phyloP scores from a whole-genome alignment of 1,139 yeast genomes.

The Taphrina flavorubra region DNA sequence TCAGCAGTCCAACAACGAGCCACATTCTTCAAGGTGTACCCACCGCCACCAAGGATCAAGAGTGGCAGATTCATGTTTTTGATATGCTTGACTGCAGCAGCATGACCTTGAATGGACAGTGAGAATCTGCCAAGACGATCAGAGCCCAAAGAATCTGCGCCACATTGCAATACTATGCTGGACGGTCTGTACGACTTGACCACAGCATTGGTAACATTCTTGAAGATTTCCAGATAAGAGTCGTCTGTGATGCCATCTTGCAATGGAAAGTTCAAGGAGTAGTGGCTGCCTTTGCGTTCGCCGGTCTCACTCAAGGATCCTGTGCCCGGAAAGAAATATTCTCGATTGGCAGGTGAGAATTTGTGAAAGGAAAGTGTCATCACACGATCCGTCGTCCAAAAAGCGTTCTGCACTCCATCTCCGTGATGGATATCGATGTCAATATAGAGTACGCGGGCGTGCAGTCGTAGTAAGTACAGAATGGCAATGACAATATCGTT shows the following conservation, averaged over 20 bases:
- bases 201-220: conserved; percentile 78
- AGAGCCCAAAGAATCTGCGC: conserved; percentile 91
- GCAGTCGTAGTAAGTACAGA: conserved; percentile 83
- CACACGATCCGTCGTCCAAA: conserved; percentile 92
- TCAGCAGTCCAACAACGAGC: conserved; percentile 95
- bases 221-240: conserved; percentile 82
- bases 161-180: conserved; percentile 85
- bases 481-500: conserved; percentile 90
- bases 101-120: conserved; percentile 90
- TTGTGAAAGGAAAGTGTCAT: conserved; percentile 98
- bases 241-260: conserved; percentile 93
- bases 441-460: conserved; percentile 92
- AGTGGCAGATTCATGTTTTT: conserved; percentile 86
- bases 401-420: conserved; percentile 98
- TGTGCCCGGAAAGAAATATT: conserved; percentile 94
- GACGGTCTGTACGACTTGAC: conserved; percentile 95
- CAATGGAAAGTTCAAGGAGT: conserved; percentile 85
- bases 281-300: conserved; percentile 84
- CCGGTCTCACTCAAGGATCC: conserved; percentile 90
- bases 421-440: conserved; percentile 98
- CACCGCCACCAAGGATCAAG: conserved; percentile 96
- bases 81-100: conserved; percentile 89
- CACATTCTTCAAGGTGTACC: conserved; percentile 94
- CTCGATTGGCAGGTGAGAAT: conserved; percentile 66
- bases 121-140: conserved; percentile 93